phyloP scores from a whole-genome alignment of 129 eudicot genomes.

The Flaveria trinervia region DNA sequence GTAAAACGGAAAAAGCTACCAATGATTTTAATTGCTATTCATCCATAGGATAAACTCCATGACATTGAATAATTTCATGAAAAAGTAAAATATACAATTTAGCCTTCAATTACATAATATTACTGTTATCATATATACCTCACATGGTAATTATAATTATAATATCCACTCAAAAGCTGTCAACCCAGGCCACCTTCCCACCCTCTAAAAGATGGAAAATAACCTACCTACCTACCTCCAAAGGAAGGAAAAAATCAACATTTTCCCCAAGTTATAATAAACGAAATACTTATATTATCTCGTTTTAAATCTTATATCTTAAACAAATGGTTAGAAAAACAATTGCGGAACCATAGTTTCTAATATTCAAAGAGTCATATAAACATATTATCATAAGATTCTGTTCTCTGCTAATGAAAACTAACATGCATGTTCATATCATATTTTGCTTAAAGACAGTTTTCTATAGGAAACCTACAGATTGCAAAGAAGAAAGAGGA shows the following conservation, averaged over 20 bases:
- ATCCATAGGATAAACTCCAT: neutral
- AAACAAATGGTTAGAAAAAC: no score
- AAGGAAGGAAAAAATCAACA: neutral
- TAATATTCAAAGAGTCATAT: no score
- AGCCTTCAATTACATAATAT: neutral
- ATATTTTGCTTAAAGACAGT: no score
- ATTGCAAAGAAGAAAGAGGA: no score
- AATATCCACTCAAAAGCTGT: neutral
- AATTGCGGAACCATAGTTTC: no score
- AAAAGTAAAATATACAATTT: neutral
- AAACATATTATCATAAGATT: no score
- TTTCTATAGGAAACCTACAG: no score
- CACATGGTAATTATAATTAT: neutral
- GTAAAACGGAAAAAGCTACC: neutral
- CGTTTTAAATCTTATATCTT: neutral
- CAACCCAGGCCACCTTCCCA: neutral
- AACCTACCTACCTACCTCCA: slow-evolving; percentile 6
- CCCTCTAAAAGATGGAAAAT: neutral
- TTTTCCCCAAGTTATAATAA: neutral
- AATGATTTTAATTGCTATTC: neutral
- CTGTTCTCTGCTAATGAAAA: no score
- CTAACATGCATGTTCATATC: no score
- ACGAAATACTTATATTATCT: neutral
- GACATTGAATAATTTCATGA: neutral
- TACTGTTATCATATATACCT: neutral